Conservation (phyloP, 2,329 filamentous ascomycete genomes). For the Microdochium bolleyi region DNA sequence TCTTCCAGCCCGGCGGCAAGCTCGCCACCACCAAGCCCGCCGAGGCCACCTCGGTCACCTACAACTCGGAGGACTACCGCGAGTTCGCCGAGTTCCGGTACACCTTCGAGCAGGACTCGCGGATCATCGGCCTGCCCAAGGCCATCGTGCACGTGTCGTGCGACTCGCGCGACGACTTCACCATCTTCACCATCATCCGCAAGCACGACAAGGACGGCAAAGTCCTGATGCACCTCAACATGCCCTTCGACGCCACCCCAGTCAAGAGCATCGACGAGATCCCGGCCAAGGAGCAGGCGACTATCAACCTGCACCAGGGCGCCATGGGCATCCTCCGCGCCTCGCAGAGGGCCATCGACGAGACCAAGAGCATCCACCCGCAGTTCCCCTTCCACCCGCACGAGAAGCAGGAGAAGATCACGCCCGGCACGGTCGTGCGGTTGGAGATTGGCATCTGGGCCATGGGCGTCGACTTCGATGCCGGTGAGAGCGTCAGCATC, state of each 20-base stretch:
- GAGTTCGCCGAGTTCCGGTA: slow-evolving; percentile 24
- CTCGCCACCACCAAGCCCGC: slow-evolving; percentile 3
- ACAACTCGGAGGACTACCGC: slow-evolving; percentile 5
- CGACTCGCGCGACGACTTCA: slow-evolving; percentile 31
- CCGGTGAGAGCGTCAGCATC: slow-evolving; percentile 12
- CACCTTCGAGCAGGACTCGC: slow-evolving; percentile 24
- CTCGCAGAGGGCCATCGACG: slow-evolving; percentile 30
- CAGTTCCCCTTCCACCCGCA: slow-evolving; percentile 18
- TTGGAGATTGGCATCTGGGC: slow-evolving; percentile 20
- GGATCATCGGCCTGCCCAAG: slow-evolving; percentile 36
- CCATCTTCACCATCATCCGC: slow-evolving; percentile 32
- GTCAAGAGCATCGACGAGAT: slow-evolving; percentile 18
- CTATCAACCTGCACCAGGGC: slow-evolving; percentile 31
- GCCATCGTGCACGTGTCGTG: slow-evolving; percentile 36
- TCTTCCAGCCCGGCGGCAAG: slow-evolving; percentile 10
- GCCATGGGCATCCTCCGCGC: slow-evolving; percentile 34
- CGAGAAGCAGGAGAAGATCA: slow-evolving; percentile 11
- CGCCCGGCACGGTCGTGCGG: slow-evolving; percentile 12
- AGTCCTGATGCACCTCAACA: slow-evolving; percentile 29
- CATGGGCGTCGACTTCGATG: slow-evolving; percentile 17
- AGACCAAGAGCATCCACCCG: slow-evolving; percentile 17
- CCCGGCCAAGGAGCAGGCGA: slow-evolving; percentile 24
- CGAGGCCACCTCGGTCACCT: slow-evolving; percentile 17
- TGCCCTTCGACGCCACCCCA: slow-evolving; percentile 23
- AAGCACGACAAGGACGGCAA: slow-evolving; percentile 35